Base-by-base conservation (phyloP, 2,329 filamentous ascomycete species). In the Talaromyces piceae region DNA sequence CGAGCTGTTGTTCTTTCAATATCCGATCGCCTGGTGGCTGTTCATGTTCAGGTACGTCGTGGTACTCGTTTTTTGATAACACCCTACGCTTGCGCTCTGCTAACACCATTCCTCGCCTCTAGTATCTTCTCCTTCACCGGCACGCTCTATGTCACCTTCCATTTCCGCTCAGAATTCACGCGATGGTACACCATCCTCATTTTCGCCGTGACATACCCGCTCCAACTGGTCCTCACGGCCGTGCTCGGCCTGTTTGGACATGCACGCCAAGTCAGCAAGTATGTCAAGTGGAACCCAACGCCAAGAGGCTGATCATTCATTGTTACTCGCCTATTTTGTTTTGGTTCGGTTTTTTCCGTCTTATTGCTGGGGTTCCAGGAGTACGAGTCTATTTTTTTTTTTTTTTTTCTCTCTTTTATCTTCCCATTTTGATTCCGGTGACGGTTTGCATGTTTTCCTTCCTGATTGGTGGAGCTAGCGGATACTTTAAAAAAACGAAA, bases 271-370 rank as follows among this genome's bases (percentile, higher is more conserved):
- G 59, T 74, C 27, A 70, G 72, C 48, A 68, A 64, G 49, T 76
- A 76, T 55, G 69, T 66, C 50, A 69, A 66, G 13, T 76, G 73
- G 73, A 76, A 76, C 55, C 71, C 73, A n/a, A 76, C 73, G 2
- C 54, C 57, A 16, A 45, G 60, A 26, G 50, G 53, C 13, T 62
- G 33, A 50, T 51, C 3, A 23, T 8, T n/a, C n/a, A n/a, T n/a
- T 37, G 31, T 22, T 26, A 16, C 3, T 23, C n/a, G 6, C 33
- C 33, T 37, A 20, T 37, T 28, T 28, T 11, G 11, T 20, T 20
- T 28, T 28, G 2, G 26, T 28, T 28, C 11, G 6, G 6, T 28
- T 28, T 28, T 28, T 3, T 3, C 11, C 11, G 11, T 28, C 11
- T 28, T 28, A 7, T 28, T 28, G 11, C 6, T 37, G 16, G 16